Conservation (phyloP, 805 yeast genomes). For the Kazachstania kunashirensis region DNA sequence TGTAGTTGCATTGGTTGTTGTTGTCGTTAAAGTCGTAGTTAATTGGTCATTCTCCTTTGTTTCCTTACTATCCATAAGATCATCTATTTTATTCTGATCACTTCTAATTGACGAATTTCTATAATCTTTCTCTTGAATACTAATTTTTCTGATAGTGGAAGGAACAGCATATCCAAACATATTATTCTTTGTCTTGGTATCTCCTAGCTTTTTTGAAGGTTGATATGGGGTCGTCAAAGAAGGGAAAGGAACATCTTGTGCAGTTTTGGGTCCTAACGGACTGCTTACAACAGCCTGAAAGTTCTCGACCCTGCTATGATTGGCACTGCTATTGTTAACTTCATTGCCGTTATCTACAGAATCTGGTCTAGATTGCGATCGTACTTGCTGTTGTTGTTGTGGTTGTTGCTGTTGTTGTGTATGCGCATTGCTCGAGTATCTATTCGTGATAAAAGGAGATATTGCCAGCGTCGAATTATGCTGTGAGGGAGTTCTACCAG, state of each 20-base stretch:
- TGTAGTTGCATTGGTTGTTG: conserved; percentile 14
- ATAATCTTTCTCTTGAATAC: conserved; percentile 17
- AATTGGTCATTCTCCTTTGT: neutral
- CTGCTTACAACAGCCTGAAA: conserved; percentile 16
- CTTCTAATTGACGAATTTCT: conserved; percentile 8
- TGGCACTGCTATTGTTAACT: conserved; percentile 3
- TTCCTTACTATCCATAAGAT: conserved; percentile 1
- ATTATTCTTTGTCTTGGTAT: conserved; percentile 20
- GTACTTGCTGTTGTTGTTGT: conserved; percentile 5
- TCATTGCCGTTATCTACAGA: conserved; percentile 4
- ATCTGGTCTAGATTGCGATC: conserved; percentile 6
- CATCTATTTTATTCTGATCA: conserved; percentile 1
- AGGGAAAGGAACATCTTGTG: conserved; percentile 13
- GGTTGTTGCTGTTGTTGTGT: conserved; percentile 16
- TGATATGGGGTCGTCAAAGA: conserved; percentile 37
- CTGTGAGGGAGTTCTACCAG: conserved; percentile 39
- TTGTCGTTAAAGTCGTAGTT: conserved; percentile 11
- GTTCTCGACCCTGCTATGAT: conserved; percentile 4
- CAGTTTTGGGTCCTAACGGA: conserved; percentile 20
- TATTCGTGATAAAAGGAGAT: conserved; percentile 49
- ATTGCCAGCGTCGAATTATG: conserved; percentile 66
- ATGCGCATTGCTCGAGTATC: conserved; percentile 1
- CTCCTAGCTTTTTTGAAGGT: conserved; percentile 22
- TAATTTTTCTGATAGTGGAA: conserved; percentile 24
- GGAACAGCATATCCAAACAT: conserved; percentile 25